phyloP scores from a whole-genome alignment of 352 stramenopile species.

The Globisporangium heterothallicum region DNA sequence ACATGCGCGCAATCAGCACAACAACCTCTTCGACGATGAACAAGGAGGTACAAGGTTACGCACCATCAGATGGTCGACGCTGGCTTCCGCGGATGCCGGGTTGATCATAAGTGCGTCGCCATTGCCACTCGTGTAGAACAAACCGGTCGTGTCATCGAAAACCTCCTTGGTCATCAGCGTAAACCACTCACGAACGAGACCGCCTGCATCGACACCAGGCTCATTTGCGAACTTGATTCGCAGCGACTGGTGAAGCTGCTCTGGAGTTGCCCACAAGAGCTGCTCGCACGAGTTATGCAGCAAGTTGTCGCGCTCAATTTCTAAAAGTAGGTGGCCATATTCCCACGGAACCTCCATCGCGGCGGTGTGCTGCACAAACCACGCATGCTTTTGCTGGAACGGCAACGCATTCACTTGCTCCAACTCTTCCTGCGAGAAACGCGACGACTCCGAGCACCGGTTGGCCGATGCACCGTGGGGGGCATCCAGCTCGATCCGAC shows the following conservation, averaged over 20 bases:
- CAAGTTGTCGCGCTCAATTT: constrained; percentile 85
- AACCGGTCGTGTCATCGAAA: constrained; percentile 77
- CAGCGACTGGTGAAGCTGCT: constrained; percentile 84
- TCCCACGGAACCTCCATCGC: constrained; percentile 85
- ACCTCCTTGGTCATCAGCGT: constrained; percentile 87
- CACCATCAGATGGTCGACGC: constrained; percentile 83
- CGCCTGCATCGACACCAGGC: constrained; percentile 87
- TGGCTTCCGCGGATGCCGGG: constrained; percentile 71
- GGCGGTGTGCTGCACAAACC: constrained; percentile 84
- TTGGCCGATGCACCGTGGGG: constrained; percentile 54
- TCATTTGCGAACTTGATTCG: constrained; percentile 90
- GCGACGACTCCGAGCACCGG: constrained; percentile 49
- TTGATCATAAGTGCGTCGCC: constrained; percentile 84
- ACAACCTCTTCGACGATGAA: constrained; percentile 5
- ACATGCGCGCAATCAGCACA: constrained; percentile 5
- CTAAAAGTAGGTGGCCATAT: constrained; percentile 77
- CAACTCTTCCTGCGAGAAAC: constrained; percentile 67
- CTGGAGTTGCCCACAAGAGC: constrained; percentile 72
- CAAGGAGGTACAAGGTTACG: neutral
- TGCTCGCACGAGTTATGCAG: constrained; percentile 89
- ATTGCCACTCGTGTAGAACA: constrained; percentile 77
- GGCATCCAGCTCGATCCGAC: constrained; percentile 64
- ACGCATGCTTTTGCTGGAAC: constrained; percentile 87
- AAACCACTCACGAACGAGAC: constrained; percentile 90
- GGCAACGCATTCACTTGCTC: constrained; percentile 60